Conservation (phyloP, 129 eudicot species). For the Pittosporum tobira region DNA sequence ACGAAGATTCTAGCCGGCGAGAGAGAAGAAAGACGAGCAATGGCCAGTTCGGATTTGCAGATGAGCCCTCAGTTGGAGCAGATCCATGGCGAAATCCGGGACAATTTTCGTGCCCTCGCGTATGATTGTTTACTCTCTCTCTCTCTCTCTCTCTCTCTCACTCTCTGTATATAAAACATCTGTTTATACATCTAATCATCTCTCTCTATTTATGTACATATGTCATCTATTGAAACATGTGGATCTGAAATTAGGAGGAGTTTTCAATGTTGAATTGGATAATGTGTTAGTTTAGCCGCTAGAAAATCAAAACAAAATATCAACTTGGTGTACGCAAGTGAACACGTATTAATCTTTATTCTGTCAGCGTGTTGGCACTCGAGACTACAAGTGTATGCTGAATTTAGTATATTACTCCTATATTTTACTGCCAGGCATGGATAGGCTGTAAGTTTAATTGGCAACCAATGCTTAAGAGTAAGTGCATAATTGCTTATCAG, state of each 20-base stretch:
- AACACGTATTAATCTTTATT: no score
- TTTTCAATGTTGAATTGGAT: neutral
- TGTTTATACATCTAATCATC: no score
- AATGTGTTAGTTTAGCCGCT: no score
- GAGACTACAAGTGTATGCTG: neutral
- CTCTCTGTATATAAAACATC: no score
- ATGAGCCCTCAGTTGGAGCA: slow-evolving; percentile 95
- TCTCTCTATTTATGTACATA: neutral
- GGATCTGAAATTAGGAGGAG: slow-evolving; percentile 2
- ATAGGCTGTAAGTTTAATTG: neutral
- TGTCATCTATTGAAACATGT: neutral
- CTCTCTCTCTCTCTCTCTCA: slow-evolving; percentile 1
- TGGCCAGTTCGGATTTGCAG: slow-evolving; percentile 55
- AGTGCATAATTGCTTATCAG: no score
- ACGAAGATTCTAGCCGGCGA: neutral
- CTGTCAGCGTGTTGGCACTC: no score
- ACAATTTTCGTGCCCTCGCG: slow-evolving; percentile 87
- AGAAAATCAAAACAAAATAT: no score
- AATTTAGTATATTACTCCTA: neutral
- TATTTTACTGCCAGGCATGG: neutral
- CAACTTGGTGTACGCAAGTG: no score
- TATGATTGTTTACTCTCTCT: slow-evolving; percentile 17
- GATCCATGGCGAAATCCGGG: slow-evolving; percentile 96
- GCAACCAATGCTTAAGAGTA: no score
- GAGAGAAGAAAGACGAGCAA: neutral